Evolutionary conservation across 805 yeast species (phyloP), one percentile per base, ranked within the genome.

Genomic region (Spathaspora boniae): DNA sequence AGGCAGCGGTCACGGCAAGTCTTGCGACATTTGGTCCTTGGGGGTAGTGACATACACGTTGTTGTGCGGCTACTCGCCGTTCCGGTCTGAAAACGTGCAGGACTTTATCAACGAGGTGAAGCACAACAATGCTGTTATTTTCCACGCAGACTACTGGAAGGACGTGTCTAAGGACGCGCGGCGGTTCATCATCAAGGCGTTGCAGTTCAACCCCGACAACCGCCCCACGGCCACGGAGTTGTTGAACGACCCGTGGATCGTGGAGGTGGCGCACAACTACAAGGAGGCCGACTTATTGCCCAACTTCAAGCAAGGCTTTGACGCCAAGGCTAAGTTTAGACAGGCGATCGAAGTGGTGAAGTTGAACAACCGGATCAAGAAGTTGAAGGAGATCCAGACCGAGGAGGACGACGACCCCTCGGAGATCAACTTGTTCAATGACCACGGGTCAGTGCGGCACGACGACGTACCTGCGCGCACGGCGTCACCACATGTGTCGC

Each of bases 11-110:
- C 97, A 91, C 60, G 95, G 96, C 26, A 86, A 85, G 51, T 91
- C 96, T 1, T 91, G 96, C 62, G 98, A 91, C 57, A 76, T 91
- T 37, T 91, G 98, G 98, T 84, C 95, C 1, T 55, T 91, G 26
- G 98, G 98, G 23, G 95, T 91, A 6, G 86, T 91, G 29, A 78
- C 96, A 0, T 93, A 87, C 58, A 89, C 97, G 0, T 63, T 89
- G 30, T 68, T 91, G 29, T 87, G 93, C 47, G 98, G 98, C 0
- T 87, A 88, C 55, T 82, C 95, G 5, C 96, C 98, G 3, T 87
- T 91, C 59, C 65, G 89, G 33, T 78, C 96, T 0, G 96, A 89
- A 53, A 81, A 77, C 31, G 86, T 84, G 1, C 74, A 72, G 36
- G 94, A 85, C 37, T 91, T 93, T 54, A 61, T 91, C 31, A 76